phyloP scores from a whole-genome alignment of 768 basidiomycete species.

The Tricholoma flavovirens region DNA sequence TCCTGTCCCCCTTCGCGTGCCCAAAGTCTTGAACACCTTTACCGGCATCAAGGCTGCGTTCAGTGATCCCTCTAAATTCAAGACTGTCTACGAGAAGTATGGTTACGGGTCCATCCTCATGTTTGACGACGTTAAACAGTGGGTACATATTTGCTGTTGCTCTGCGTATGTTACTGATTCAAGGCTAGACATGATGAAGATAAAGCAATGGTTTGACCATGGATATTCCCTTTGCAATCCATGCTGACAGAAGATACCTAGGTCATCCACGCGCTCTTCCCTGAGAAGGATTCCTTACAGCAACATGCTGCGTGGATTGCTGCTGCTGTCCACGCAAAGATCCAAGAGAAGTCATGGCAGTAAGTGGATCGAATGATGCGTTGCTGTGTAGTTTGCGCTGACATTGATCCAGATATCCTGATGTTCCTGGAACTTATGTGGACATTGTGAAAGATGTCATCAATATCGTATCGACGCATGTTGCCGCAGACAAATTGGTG shows the following conservation, averaged over 20 bases:
- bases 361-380: not conserved
- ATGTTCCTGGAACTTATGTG: constrained; percentile 30
- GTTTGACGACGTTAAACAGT: constrained; percentile 33
- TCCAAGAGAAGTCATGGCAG: constrained; percentile 28
- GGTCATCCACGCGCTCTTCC: constrained; percentile 32
- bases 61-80: constrained; percentile 31
- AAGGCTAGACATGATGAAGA: constrained; percentile 27
- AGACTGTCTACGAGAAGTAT: constrained; percentile 31
- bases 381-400: not conserved
- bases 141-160: constrained; percentile 4
- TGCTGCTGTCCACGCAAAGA: constrained; percentile 21
- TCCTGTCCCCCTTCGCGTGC: constrained; percentile 23
- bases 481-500: constrained; percentile 34
- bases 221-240: not conserved
- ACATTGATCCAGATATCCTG: constrained; percentile 17
- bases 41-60: constrained; percentile 29
- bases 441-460: constrained; percentile 45
- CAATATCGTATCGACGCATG: constrained; percentile 36
- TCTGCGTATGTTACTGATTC: not conserved
- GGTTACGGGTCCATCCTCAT: constrained; percentile 38
- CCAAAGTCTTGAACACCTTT: constrained; percentile 29
- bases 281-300: constrained; percentile 23
- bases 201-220: constrained; percentile 13
- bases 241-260: not conserved
- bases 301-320: constrained; percentile 26